Conservation (phyloP, 108 stramenopile species). For the Nitzschia sp. region DNA sequence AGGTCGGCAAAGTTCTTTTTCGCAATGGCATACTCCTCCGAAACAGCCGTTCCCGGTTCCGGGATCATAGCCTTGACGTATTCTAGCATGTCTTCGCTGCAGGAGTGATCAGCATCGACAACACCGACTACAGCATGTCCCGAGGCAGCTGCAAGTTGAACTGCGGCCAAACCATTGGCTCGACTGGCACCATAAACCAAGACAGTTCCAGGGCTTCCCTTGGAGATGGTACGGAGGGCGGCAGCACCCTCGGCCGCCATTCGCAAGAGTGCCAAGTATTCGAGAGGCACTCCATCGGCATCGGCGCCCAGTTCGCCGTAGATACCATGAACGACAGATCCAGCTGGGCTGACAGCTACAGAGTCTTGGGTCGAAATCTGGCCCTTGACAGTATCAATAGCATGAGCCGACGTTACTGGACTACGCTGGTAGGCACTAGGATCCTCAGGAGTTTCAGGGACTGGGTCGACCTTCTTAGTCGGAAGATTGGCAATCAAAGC, state of each 20-base stretch:
- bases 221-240: constrained; percentile 50
- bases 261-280: constrained; percentile 79
- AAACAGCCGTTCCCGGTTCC: constrained; percentile 78
- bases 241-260: constrained; percentile 86
- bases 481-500: constrained; percentile 35
- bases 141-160: constrained; percentile 61
- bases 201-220: constrained; percentile 53
- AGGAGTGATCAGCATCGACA: constrained; percentile 76
- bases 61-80: constrained; percentile 71
- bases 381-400: constrained; percentile 48
- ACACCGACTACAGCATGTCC: constrained; percentile 81
- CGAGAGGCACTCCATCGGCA: constrained; percentile 66
- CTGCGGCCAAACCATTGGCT: constrained; percentile 64
- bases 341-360: constrained; percentile 62
- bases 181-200: constrained; percentile 80
- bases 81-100: constrained; percentile 73
- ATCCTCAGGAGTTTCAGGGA: constrained; percentile 27
- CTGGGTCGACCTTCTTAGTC: constrained; percentile 22
- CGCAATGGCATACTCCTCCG: constrained; percentile 74
- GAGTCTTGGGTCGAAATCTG: constrained; percentile 65
- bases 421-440: constrained; percentile 51
- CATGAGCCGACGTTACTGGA: constrained; percentile 82
- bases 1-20: constrained; percentile 81
- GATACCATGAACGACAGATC: constrained; percentile 71
- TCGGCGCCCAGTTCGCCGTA: constrained; percentile 61